These are phyloP conservation scores for Yamadazyma kitorensis DNA, from an alignment of 805 yeast genomes.

Conservation along the genomic window DNA sequence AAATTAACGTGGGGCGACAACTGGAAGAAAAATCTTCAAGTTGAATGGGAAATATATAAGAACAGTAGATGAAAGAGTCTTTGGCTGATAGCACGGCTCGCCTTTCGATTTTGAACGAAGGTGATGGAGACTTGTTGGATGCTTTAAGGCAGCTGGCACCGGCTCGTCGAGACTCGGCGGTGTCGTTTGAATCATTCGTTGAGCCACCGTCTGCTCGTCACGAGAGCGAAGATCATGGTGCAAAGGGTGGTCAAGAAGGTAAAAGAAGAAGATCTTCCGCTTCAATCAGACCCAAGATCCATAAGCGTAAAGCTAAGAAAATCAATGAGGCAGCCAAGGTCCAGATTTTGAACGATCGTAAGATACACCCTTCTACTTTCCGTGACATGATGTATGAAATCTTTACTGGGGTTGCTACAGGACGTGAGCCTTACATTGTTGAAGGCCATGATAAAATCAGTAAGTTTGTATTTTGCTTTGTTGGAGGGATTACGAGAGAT, in stretches of 20 bases:
- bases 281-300: slow-evolving; percentile 3
- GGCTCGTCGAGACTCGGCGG: slow-evolving; percentile 3
- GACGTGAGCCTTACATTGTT: neutral
- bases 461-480: slow-evolving; percentile 56
- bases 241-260: no score
- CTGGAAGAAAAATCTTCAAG: no score
- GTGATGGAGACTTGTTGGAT: neutral
- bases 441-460: slow-evolving; percentile 29
- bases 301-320: slow-evolving; percentile 9
- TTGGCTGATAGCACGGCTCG: no score
- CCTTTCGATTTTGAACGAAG: neutral
- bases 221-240: no score
- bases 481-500: slow-evolving; percentile 54
- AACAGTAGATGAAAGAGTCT: no score
- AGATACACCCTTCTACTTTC: no score
- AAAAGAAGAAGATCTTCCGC: slow-evolving; percentile 5
- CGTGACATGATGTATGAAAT: neutral
- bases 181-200: slow-evolving; percentile 4
- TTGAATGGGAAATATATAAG: no score
- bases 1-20: no score
- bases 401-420: neutral
- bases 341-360: no score
- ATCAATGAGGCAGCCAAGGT: neutral
- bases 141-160: neutral
- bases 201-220: neutral